These are phyloP conservation scores for Candida germanica DNA, from an alignment of 805 yeast species.

Conservation along the genomic window DNA sequence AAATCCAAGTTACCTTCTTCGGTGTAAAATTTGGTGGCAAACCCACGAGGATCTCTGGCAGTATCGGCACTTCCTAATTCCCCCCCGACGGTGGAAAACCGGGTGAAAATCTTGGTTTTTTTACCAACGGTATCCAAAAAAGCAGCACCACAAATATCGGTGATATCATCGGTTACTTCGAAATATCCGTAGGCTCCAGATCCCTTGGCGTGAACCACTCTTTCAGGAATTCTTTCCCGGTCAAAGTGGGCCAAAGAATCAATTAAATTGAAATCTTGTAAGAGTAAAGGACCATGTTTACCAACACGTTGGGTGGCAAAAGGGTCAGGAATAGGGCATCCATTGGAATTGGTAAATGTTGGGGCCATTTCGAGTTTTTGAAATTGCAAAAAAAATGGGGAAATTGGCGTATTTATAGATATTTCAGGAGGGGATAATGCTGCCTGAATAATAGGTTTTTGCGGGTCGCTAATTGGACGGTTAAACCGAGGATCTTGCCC, in stretches of 20 bases:
- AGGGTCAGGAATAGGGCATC: constrained; percentile 70
- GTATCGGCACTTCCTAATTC: constrained; percentile 79
- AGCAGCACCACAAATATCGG: constrained; percentile 65
- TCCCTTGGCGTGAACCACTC: constrained; percentile 92
- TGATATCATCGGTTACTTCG: constrained; percentile 80
- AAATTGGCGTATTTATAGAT: too few species aligned
- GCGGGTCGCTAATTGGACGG: too few species aligned
- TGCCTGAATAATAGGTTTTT: too few species aligned
- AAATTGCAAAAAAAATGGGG: too few species aligned
- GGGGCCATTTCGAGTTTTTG: too few species aligned
- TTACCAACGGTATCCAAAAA: constrained; percentile 75
- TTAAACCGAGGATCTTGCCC: too few species aligned
- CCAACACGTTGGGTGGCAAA: constrained; percentile 75
- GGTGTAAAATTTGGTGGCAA: constrained; percentile 73
- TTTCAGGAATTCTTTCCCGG: constrained; percentile 85
- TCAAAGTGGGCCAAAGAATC: constrained; percentile 87
- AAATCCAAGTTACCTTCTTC: constrained; percentile 82
- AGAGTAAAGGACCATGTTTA: constrained; percentile 68
- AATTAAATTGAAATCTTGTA: constrained; percentile 77
- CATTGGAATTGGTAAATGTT: constrained; percentile 66
- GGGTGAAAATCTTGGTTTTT: constrained; percentile 65
- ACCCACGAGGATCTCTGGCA: constrained; percentile 85
- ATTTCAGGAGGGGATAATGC: too few species aligned
- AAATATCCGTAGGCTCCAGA: constrained; percentile 86
- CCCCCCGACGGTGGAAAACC: constrained; percentile 88